A percentile compares a stretch with the other conserved stretches of the same genome.
Evolutionary conservation across 305 asterid genomes (phyloP).

Genomic region (Ruellia speciosa): DNA sequence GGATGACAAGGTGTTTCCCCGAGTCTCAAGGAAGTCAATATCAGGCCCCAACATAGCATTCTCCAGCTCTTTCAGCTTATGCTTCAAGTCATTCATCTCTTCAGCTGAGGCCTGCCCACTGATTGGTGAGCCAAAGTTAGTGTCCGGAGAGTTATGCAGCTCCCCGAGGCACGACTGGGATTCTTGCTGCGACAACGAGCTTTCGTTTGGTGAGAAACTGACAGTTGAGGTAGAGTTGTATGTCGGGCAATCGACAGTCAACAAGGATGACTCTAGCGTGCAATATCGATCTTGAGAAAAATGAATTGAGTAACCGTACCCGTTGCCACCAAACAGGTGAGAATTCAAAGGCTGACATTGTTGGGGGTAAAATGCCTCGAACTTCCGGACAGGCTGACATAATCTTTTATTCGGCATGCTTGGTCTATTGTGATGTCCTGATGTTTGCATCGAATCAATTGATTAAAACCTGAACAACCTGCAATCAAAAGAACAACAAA

Average conservation of each 20-base stretch:
- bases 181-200: conserved; percentile 44
- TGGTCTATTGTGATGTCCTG: conserved; percentile 33
- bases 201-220: conserved; percentile 42
- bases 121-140: conserved; percentile 34
- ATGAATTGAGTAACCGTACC: conserved; percentile 30
- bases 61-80: conserved; percentile 66
- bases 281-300: conserved; percentile 36
- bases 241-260: conserved; percentile 21
- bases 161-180: conserved; percentile 28
- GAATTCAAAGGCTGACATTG: conserved; percentile 36
- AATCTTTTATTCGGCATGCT: conserved; percentile 40
- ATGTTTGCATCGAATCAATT: conserved; percentile 36
- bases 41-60: conserved; percentile 74
- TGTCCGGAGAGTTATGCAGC: conserved; percentile 26
- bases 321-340: conserved; percentile 21
- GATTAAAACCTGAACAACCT: not conserved
- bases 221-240: conserved; percentile 36
- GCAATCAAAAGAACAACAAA: not conserved
- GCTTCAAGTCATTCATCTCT: conserved; percentile 38
- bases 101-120: conserved; percentile 44
- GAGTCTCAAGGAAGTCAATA: conserved; percentile 37
- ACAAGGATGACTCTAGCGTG: conserved; percentile 60
- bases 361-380: conserved; percentile 39
- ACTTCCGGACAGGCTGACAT: conserved; percentile 36
- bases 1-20: conserved; percentile 18